Base-by-base conservation (phyloP, 768 basidiomycete species). In the Chalciporus pseudorubinellus region DNA sequence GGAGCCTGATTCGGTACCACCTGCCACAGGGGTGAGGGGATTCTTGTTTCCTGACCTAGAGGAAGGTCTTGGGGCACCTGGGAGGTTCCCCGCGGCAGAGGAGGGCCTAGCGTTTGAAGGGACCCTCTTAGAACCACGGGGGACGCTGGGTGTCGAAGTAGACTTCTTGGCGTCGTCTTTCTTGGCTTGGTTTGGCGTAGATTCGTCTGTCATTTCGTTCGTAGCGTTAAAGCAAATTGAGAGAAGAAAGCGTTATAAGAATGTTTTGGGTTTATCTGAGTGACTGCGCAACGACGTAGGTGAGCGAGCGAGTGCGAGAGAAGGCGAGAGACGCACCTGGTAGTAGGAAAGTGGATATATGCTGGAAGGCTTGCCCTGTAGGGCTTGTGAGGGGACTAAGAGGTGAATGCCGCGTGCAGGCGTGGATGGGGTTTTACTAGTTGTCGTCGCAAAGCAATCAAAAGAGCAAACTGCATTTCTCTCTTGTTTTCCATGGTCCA, bases 141-240 rank as follows among this genome's bases (percentile, higher is more conserved):
- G 74, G 63, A 72, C 73, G 52, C 72, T 77, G 61, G 75, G 66
- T 58, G 74, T 51, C 50, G 76, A 40, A 34, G 58, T 59, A 52
- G 77, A 71, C 74, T 82, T 89, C 78, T 80, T 89, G 39, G 61
- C 12, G 69, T 88, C 87, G 65, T 90, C 88, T 75, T 79, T 87
- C 79, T 78, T 87, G 65, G 74, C 71, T 51, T 68, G 73, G 44
- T 65, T 64, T 44, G 58, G 53, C 70, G 77, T 77, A 66, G 77
- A 74, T 77, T 89, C 84, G 79, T 92, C 89, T 70, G 86, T 88
- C 89, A 92, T 92, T 72, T 84, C 82, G 85, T 82, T 88, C 86
- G 84, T 91, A 78, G 83, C 68, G 77, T 66, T 59, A 59, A 51
- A 72, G 64, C 58, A 66, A 72, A 60, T 58, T 62, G 68, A 71